Conservation (phyloP, 805 yeast genomes). For the Maudiozyma saulgeensis region DNA sequence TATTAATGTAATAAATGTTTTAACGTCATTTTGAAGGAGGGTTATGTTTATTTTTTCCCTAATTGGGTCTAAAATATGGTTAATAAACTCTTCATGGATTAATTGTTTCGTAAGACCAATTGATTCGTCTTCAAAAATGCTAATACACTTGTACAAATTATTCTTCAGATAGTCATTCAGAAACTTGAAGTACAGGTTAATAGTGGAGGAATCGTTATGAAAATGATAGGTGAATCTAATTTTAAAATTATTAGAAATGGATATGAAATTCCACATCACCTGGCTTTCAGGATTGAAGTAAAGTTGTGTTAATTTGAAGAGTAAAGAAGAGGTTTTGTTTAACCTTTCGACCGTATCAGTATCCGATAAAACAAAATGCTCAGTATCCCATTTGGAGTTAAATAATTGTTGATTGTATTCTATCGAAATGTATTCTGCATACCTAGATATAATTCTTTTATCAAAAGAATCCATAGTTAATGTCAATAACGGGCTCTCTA, state of each 20-base stretch:
- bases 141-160: conserved; percentile 33
- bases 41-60: conserved; percentile 33
- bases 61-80: conserved; percentile 34
- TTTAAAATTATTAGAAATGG: conserved; percentile 37
- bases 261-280: conserved; percentile 38
- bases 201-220: conserved; percentile 34
- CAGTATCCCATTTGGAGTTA: conserved; percentile 26
- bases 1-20: conserved; percentile 28
- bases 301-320: conserved; percentile 15
- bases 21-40: conserved; percentile 32
- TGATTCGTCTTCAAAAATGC: conserved; percentile 31
- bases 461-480: conserved; percentile 8
- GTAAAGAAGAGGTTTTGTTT: conserved; percentile 11
- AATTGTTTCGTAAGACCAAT: conserved; percentile 20
- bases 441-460: conserved; percentile 3
- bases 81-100: conserved; percentile 34
- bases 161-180: conserved; percentile 37
- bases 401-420: conserved; percentile 13
- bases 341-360: conserved; percentile 9
- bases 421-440: conserved; percentile 8
- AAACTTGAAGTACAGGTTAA: conserved; percentile 45
- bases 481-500: background rate
- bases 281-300: conserved; percentile 3
- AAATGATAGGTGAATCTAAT: conserved; percentile 49
- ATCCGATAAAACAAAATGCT: conserved; percentile 11